These are phyloP conservation scores for Stagonosporopsis chrysanthemi DNA, from an alignment of 2,329 filamentous ascomycete genomes.

Conservation along the genomic window DNA sequence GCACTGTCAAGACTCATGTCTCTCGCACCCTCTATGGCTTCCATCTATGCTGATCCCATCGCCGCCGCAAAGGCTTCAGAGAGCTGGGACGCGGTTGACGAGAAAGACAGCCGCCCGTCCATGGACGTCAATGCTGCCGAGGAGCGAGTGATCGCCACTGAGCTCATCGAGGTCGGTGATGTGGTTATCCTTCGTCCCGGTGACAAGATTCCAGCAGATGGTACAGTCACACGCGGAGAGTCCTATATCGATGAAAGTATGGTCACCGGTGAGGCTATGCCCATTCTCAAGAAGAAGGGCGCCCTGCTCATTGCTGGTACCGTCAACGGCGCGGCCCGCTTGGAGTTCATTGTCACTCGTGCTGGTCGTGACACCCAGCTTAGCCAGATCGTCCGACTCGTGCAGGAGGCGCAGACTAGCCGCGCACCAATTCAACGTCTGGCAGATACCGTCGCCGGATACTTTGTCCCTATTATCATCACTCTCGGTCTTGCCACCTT, in stretches of 20 bases:
- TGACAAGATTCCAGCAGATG: slow-evolving; percentile 96
- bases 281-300: slow-evolving; percentile 86
- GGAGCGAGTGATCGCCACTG: slow-evolving; percentile 87
- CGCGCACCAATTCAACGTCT: slow-evolving; percentile 93
- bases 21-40: slow-evolving; percentile 93
- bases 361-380: slow-evolving; percentile 95
- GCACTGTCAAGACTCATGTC: slow-evolving; percentile 95
- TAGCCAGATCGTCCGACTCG: slow-evolving; percentile 97
- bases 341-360: slow-evolving; percentile 91
- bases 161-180: slow-evolving; percentile 92
- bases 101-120: slow-evolving; percentile 54
- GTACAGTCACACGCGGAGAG: slow-evolving; percentile 83
- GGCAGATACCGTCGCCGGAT: slow-evolving; percentile 88
- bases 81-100: slow-evolving; percentile 66
- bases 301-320: slow-evolving; percentile 87
- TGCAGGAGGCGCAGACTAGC: slow-evolving; percentile 94
- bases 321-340: slow-evolving; percentile 89
- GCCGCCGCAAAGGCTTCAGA: slow-evolving; percentile 91
- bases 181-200: slow-evolving; percentile 91
- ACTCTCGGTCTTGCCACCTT: slow-evolving; percentile 86
- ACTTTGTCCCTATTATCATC: slow-evolving; percentile 92
- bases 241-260: slow-evolving; percentile 97
- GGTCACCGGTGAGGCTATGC: slow-evolving; percentile 97
- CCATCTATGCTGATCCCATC: slow-evolving; percentile 93
- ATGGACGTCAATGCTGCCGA: slow-evolving; percentile 70